These are phyloP conservation scores for Ceratobasidium sp. DNA, from an alignment of 1,284 basidiomycete species.

Conservation along the genomic window DNA sequence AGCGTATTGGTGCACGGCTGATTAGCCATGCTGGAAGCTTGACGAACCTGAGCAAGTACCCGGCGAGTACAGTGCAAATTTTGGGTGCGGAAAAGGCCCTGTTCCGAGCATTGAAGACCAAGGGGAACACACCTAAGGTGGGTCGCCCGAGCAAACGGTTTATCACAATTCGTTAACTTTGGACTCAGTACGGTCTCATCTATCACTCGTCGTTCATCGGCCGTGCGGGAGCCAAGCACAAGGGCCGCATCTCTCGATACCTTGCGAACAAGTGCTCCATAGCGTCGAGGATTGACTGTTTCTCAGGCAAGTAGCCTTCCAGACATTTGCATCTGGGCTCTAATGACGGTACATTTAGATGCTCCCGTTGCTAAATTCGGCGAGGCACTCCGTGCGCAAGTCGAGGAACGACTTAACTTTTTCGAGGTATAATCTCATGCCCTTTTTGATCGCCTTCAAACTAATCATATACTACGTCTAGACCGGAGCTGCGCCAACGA, in stretches of 20 bases:
- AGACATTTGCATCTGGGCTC: background rate
- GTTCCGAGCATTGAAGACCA: constrained; percentile 97
- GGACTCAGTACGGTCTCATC: constrained; percentile 81
- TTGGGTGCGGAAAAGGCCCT: constrained; percentile 98
- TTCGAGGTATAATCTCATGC: constrained; percentile 66
- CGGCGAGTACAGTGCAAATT: constrained; percentile 97
- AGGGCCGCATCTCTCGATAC: constrained; percentile 97
- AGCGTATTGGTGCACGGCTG: constrained; percentile 92
- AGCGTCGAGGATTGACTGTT: constrained; percentile 97
- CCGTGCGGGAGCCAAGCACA: constrained; percentile 92
- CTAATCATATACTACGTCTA: constrained; percentile 38
- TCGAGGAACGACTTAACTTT: constrained; percentile 94
- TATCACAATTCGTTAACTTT: constrained; percentile 20
- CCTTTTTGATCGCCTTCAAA: background rate
- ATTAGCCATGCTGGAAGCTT: constrained; percentile 98
- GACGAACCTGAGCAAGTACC: constrained; percentile 97
- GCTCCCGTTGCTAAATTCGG: constrained; percentile 93
- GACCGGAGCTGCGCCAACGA: constrained; percentile 79
- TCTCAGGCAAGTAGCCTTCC: constrained; percentile 65
- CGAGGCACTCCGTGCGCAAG: constrained; percentile 90
- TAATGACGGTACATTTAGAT: constrained; percentile 56
- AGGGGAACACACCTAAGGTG: constrained; percentile 98
- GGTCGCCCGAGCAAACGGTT: constrained; percentile 43
- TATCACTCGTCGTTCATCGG: constrained; percentile 97
- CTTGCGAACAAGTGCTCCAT: constrained; percentile 99